Base-by-base conservation (phyloP, 306 rosid genomes). In the Cucurbita moschata region DNA sequence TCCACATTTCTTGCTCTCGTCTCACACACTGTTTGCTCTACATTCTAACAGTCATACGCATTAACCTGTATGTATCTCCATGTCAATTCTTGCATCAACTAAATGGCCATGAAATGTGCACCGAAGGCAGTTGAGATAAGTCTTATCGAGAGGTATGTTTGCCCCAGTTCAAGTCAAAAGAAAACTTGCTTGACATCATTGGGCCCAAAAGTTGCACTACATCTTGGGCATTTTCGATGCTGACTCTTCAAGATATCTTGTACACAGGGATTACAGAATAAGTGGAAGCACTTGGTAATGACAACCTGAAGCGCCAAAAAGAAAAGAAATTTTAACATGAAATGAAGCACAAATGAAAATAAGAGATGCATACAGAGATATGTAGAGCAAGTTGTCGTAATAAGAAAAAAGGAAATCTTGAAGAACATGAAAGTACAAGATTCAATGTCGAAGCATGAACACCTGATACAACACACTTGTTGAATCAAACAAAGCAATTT, bases 251-350 rank as follows among this genome's bases (percentile, higher is more conserved):
- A 68, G 71, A 86, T 89, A 76, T 87, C 85, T 80, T 86, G 90
- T 65, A 95, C 86, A 55, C 99, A 95, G 16, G 88, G 81, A 77
- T 84, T 81, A 88, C 99, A 95, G 84, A 91, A 89, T 88, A 95
- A 85, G 89, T 95, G 99, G 82, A 86, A 95, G 91, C 99, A 95
- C 85, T 95, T 95, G 75, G 96, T 95, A 83, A 95, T 91, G 61
- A 91, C 99, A 82, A 89, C 99, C 99, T 93, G 87, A 76, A 75
- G 83, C 61, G 21, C 74, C 57, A 72, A 71, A 71, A 71, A 78
- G 65, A 5, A 37, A 43, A 74, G 38, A 53, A 14, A 37, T 49
- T 9, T 26, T 43, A 56, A 62, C 38, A 42, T 15, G 64, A 40
- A 58, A 40, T 52, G 52, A 16, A 37, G 7, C 37, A 71, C 63